A percentile compares a stretch with the other conserved stretches of the same genome.
Evolutionary conservation across 2,329 filamentous ascomycete species (phyloP).

Genomic region (Ascochyta lentis): DNA sequence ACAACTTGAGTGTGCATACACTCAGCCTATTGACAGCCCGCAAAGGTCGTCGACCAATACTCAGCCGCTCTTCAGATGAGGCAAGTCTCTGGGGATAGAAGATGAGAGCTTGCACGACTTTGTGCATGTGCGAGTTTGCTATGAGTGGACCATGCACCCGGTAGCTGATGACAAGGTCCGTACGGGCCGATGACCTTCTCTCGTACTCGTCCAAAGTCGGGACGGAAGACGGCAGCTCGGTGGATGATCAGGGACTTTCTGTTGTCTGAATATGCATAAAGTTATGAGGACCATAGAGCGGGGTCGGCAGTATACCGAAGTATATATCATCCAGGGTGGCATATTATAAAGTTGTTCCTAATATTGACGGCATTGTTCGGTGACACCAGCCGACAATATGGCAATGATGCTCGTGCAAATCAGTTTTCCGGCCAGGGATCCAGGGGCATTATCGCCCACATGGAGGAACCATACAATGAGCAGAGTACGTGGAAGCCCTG

Average conservation of each 20-base stretch:
- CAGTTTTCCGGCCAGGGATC: background rate
- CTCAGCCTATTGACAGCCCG: background rate
- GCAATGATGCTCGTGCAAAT: constrained; percentile 6
- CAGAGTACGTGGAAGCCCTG: background rate
- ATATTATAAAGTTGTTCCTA: background rate
- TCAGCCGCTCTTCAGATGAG: background rate
- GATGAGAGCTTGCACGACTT: background rate
- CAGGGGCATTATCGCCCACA: background rate
- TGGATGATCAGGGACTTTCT: background rate
- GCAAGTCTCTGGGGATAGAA: background rate
- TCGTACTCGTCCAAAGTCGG: background rate
- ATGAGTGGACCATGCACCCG: background rate
- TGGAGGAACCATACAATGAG: background rate
- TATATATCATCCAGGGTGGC: background rate
- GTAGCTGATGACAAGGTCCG: background rate
- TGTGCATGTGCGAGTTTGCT: background rate
- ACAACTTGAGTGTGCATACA: too few relatives aligned
- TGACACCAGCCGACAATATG: background rate
- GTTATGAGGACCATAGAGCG: background rate
- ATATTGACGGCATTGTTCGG: background rate
- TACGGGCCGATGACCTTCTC: constrained; percentile 2
- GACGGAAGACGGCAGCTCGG: background rate
- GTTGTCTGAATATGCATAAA: background rate
- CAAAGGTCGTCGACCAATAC: background rate
- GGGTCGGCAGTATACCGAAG: constrained; percentile 4